Percentiles rank a stretch among this genome's conserved stretches.
phyloP scores from a whole-genome alignment of 2,329 filamentous ascomycete species.

The Fusarium sp. region DNA sequence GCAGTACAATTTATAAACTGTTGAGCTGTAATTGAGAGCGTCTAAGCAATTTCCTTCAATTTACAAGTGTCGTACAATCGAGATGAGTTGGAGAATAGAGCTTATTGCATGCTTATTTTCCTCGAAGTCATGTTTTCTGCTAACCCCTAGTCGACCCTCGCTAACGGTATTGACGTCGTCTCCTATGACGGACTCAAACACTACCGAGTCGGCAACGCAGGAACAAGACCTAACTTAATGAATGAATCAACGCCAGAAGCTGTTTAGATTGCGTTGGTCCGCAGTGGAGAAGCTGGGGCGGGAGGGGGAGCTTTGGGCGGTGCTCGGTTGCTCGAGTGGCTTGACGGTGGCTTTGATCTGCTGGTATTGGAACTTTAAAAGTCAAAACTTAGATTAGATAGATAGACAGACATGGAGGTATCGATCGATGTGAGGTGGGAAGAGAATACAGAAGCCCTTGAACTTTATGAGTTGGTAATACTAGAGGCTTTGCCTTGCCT shows the following conservation, averaged over 20 bases:
- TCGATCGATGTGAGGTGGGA: neutral
- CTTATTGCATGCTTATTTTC: neutral
- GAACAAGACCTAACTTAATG: neutral
- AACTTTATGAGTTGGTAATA: slow-evolving; percentile 3
- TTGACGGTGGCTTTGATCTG: slow-evolving; percentile 27
- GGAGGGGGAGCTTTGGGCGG: neutral
- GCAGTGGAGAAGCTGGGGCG: slow-evolving; percentile 8
- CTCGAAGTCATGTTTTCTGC: neutral
- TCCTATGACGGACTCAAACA: neutral
- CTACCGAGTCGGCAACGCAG: slow-evolving; percentile 1
- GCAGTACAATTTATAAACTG: neutral
- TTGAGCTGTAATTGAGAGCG: slow-evolving; percentile 19
- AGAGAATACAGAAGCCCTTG: neutral
- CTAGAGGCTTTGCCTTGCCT: neutral
- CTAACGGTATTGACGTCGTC: neutral
- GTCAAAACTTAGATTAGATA: slow-evolving; percentile 5
- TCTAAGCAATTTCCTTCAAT: slow-evolving; percentile 17
- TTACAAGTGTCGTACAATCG: neutral
- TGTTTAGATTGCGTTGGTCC: slow-evolving; percentile 9
- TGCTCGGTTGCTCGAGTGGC: slow-evolving; percentile 17
- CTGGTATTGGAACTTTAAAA: slow-evolving; percentile 15
- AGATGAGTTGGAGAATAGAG: neutral
- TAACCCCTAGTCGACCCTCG: neutral
- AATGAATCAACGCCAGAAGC: slow-evolving; percentile 4
- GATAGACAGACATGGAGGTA: neutral